Conservation (phyloP, 2,329 filamentous ascomycete species). For the Ilyonectria robusta region DNA sequence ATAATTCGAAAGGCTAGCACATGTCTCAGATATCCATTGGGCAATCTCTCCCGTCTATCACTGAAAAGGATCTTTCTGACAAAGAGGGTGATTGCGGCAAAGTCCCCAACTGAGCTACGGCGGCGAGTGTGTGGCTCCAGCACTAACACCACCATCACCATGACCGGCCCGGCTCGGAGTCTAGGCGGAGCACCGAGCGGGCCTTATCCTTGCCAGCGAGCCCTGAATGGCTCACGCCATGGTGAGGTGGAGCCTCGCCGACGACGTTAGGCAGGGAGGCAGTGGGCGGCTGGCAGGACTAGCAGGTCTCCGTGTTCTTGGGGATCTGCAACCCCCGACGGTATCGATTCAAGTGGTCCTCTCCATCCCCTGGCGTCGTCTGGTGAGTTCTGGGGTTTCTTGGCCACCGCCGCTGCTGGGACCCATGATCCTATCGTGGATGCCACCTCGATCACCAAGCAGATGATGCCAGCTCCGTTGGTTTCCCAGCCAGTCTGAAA, state of each 20-base stretch:
- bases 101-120: constrained; percentile 29
- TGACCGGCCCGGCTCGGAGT: constrained; percentile 48
- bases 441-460: constrained; percentile 11
- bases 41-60: constrained; percentile 30
- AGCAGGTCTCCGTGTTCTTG: constrained; percentile 33
- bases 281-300: constrained; percentile 28
- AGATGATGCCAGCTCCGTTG: background rate
- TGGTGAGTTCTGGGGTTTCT: constrained; percentile 15
- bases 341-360: constrained; percentile 32
- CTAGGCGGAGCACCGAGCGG: constrained; percentile 46
- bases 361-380: constrained; percentile 26
- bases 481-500: constrained; percentile 25
- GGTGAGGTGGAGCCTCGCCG: constrained; percentile 27
- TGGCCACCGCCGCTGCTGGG: constrained; percentile 22
- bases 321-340: constrained; percentile 32
- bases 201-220: constrained; percentile 30
- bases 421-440: constrained; percentile 5
- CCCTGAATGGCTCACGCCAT: constrained; percentile 22
- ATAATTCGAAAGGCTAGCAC: constrained; percentile 15
- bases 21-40: constrained; percentile 34
- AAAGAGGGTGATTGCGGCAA: constrained; percentile 36
- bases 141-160: constrained; percentile 36
- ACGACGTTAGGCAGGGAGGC: constrained; percentile 33
- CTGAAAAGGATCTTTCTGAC: constrained; percentile 18
- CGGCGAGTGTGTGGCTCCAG: constrained; percentile 36